Base-by-base conservation (phyloP, 345 rosid species). In the Linum tenue region DNA sequence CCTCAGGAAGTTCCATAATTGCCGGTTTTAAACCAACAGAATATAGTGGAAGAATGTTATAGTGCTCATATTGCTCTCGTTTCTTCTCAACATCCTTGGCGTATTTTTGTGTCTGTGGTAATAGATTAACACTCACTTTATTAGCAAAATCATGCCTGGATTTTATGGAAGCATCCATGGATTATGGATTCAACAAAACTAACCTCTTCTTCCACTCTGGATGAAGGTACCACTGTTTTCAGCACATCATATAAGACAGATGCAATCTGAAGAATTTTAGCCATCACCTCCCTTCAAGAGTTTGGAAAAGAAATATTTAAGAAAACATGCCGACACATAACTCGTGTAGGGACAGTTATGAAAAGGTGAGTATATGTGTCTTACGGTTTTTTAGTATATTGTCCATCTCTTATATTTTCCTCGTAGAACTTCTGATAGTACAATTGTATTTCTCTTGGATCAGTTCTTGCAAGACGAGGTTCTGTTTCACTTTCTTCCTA, bases 1-100 rank as follows among this genome's bases (percentile, higher is more conserved):
- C 98, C 99, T 91, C 92, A 60, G 92, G 91, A 76, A 88, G 86
- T 64, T 91, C 83, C 96, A 91, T 88, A 39, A 91, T 72, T 56
- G 77, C 86, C 56, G 96, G 78, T 84, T 81, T 85, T 58, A 80
- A 79, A 65, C 80, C 97, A 16, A 75, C 77, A 16, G 84, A 86
- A 67, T 87, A 61, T 44, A 91, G 63, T 37, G 99, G 97, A 63
- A 94, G 87, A 80, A 94, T 94, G 82, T 94, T 94, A 71, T 84
- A 88, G 73, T 61, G 90, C 65, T 73, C 80, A n/a, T 76, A 80
- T 40, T 72, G 90, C 65, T 66, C 86, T 76, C 64, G 82, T 61
- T 79, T 83, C 76, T 68, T 81, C 80, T 79, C 80, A 76, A 94
- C 95, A 69, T 94, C 83, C 48, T 35, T 37, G 7, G 91, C 96